phyloP scores from a whole-genome alignment of 257 asterid genomes.

The Gentiana straminea region DNA sequence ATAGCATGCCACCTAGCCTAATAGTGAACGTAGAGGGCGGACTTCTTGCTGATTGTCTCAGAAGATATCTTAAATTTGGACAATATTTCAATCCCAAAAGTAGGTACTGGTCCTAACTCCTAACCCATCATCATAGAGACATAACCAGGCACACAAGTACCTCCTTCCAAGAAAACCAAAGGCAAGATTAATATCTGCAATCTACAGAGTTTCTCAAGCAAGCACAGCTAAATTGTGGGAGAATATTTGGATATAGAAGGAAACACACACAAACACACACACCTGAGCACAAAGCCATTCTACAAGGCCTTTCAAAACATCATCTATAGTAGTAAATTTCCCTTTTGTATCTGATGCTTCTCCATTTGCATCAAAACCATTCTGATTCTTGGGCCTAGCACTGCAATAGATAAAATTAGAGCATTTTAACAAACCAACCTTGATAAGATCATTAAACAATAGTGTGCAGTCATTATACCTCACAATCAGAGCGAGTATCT shows the following conservation, averaged over 20 bases:
- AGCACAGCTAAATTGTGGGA: neutral
- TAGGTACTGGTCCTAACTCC: neutral
- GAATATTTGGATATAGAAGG: conserved; percentile 2
- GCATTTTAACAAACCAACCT: too few relatives aligned
- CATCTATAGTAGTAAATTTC: conserved; percentile 42
- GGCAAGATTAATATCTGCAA: neutral
- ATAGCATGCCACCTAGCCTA: too few relatives aligned
- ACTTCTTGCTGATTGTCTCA: too few relatives aligned
- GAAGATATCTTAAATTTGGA: too few relatives aligned
- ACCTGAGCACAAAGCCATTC: conserved; percentile 94
- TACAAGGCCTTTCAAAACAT: conserved; percentile 73
- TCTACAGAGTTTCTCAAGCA: too few relatives aligned
- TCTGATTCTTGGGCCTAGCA: conserved; percentile 56
- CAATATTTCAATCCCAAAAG: neutral
- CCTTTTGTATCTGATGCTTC: conserved; percentile 43
- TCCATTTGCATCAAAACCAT: conserved; percentile 34
- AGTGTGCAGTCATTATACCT: conserved; percentile 30
- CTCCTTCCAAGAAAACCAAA: neutral
- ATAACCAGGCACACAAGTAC: neutral
- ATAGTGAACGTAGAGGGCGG: too few relatives aligned
- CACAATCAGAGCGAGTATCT: conserved; percentile 69
- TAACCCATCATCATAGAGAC: neutral
- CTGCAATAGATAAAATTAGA: conserved; percentile 27
- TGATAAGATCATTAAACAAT: neutral
- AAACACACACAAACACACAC: too few relatives aligned